These are phyloP conservation scores for Solanum sejunctum DNA, from an alignment of 257 asterid species.

Conservation along the genomic window DNA sequence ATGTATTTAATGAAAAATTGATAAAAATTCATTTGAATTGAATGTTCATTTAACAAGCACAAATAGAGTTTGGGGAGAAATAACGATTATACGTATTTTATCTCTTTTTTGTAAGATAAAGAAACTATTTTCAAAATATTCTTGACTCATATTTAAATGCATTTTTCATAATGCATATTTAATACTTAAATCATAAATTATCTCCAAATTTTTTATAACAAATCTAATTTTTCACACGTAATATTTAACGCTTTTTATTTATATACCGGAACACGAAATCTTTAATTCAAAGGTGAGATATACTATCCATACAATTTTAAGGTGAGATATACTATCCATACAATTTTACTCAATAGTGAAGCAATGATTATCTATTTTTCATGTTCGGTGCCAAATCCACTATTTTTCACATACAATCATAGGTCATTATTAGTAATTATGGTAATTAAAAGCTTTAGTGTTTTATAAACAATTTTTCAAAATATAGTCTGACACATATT, in stretches of 20 bases:
- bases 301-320: neutral
- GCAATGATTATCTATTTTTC: neutral
- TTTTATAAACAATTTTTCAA: neutral
- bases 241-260: too few relatives aligned
- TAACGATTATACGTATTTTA: accelerated
- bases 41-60: neutral
- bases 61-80: neutral
- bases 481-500: neutral
- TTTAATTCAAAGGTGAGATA: neutral
- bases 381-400: neutral
- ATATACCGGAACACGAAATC: neutral
- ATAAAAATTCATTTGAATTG: neutral
- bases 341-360: neutral
- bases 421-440: neutral
- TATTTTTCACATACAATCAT: neutral
- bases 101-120: neutral
- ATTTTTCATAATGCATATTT: neutral
- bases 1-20: neutral
- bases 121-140: neutral
- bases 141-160: accelerated
- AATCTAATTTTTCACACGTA: neutral
- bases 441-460: neutral
- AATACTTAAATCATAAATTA: neutral
- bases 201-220: too few relatives aligned
- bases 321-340: neutral